Conservation (phyloP, 75 land plant species). For the Pseudotsuga menziesii region DNA sequence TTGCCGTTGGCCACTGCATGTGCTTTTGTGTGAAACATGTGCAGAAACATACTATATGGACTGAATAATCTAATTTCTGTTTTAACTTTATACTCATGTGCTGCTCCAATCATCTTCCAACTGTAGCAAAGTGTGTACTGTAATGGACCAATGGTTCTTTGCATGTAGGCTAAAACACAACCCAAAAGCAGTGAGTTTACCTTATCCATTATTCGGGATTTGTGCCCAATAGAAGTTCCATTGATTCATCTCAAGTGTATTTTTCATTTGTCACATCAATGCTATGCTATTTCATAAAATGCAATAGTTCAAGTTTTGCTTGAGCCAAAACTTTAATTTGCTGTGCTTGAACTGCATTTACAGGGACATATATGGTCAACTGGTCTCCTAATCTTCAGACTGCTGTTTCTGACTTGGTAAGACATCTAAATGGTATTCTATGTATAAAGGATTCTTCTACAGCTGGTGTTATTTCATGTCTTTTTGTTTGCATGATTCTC, state of each 20-base stretch:
- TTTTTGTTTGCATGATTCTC: constrained; percentile 1
- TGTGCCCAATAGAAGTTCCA: neutral
- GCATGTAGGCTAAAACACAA: neutral
- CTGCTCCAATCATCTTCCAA: neutral
- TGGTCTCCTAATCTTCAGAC: constrained; percentile 95
- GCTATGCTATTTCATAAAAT: neutral
- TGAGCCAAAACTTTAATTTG: neutral
- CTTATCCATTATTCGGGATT: neutral
- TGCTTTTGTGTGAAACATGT: too few species aligned
- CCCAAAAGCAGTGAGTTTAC: neutral
- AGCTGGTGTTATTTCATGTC: neutral
- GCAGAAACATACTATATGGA: too few species aligned
- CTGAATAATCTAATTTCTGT: too few species aligned
- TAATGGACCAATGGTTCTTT: neutral
- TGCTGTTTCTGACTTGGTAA: constrained; percentile 96
- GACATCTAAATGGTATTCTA: neutral
- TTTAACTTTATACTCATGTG: too few species aligned
- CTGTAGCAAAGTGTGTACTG: neutral
- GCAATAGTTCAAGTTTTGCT: neutral
- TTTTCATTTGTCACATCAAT: neutral
- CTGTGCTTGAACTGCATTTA: neutral
- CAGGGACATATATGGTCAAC: constrained; percentile 97
- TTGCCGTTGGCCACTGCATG: too few species aligned
- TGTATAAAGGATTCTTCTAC: neutral
- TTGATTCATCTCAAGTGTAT: neutral